A percentile compares a stretch with the other conserved stretches of the same genome.
Evolutionary conservation across 345 rosid species (phyloP).

Genomic region (Dimocarpus longan): DNA sequence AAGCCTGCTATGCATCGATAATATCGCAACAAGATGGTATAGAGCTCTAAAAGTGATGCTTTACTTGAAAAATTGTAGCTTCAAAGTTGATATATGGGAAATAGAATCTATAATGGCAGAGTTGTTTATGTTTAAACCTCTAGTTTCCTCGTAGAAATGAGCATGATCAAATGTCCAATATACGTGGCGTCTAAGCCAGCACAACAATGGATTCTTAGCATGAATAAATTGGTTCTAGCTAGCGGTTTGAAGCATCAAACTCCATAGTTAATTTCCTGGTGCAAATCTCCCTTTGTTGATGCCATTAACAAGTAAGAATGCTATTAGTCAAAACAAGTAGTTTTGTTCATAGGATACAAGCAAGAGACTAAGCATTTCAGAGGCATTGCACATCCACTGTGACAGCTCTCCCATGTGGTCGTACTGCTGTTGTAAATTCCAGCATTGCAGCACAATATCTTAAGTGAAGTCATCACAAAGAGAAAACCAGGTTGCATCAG

Average conservation of each 20-base stretch:
- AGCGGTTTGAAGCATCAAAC: conserved; percentile 36
- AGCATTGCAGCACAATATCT: no score
- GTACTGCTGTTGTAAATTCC: no score
- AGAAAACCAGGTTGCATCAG: no score
- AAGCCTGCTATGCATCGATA: conserved; percentile 39
- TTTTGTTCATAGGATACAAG: conserved; percentile 37
- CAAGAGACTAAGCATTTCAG: conserved; percentile 23
- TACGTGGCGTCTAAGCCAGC: conserved; percentile 42
- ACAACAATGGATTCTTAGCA: conserved; percentile 43
- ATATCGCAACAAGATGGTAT: conserved; percentile 53
- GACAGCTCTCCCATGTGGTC: no score
- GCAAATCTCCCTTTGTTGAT: conserved; percentile 21
- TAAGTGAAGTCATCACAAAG: no score
- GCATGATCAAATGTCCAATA: conserved; percentile 39
- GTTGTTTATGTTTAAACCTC: conserved; percentile 38
- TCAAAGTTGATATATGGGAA: conserved; percentile 61
- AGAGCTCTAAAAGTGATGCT: conserved; percentile 52
- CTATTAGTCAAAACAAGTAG: conserved; percentile 18
- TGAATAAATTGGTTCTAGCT: conserved; percentile 41
- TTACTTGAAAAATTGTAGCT: conserved; percentile 25
- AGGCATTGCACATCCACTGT: no score
- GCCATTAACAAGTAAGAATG: conserved; percentile 36
- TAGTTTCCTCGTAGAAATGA: conserved; percentile 43
- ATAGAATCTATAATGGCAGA: conserved; percentile 61
- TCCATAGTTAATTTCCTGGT: conserved; percentile 26